phyloP scores from a whole-genome alignment of 176 grass and related monocot species.

The Aegilops umbellulata region DNA sequence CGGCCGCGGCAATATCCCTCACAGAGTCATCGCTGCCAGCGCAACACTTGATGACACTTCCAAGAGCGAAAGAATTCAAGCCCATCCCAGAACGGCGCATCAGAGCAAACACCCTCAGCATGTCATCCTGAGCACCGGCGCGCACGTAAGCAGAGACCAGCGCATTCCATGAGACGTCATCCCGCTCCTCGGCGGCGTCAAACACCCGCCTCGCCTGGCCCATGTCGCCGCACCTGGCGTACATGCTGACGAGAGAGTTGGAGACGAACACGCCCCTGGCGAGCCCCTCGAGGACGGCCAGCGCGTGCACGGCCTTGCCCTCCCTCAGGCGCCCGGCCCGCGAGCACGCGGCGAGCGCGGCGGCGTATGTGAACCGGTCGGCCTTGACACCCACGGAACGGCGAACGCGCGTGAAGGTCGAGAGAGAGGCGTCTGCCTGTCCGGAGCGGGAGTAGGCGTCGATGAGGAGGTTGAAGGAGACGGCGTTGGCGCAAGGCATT shows the following conservation, averaged over 20 bases:
- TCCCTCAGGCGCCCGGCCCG: neutral
- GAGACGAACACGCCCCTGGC: conserved; percentile 32
- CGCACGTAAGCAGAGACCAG: conserved; percentile 53
- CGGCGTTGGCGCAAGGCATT: conserved; percentile 48
- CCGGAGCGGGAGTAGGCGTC: conserved; percentile 38
- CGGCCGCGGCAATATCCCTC: conserved; percentile 26
- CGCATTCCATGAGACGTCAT: conserved; percentile 73
- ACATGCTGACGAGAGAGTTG: conserved; percentile 70
- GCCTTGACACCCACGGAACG: neutral
- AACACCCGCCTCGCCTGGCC: conserved; percentile 40
- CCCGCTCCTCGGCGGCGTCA: conserved; percentile 25
- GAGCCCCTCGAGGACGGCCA: conserved; percentile 37
- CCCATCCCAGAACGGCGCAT: conserved; percentile 36
- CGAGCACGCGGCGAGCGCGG: conserved; percentile 44
- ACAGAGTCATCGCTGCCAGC: neutral
- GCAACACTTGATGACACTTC: conserved; percentile 65
- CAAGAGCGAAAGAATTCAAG: conserved; percentile 69
- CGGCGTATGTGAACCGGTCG: conserved; percentile 55
- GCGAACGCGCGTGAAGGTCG: conserved; percentile 27
- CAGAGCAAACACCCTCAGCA: conserved; percentile 37
- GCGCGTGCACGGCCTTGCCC: conserved; percentile 53
- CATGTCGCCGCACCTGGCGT: conserved; percentile 52
- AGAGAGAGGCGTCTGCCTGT: neutral
- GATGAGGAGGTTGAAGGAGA: conserved; percentile 70
- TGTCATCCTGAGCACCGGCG: conserved; percentile 7